Base-by-base conservation (phyloP, 75 land plant genomes). In the Larix kaempferi region DNA sequence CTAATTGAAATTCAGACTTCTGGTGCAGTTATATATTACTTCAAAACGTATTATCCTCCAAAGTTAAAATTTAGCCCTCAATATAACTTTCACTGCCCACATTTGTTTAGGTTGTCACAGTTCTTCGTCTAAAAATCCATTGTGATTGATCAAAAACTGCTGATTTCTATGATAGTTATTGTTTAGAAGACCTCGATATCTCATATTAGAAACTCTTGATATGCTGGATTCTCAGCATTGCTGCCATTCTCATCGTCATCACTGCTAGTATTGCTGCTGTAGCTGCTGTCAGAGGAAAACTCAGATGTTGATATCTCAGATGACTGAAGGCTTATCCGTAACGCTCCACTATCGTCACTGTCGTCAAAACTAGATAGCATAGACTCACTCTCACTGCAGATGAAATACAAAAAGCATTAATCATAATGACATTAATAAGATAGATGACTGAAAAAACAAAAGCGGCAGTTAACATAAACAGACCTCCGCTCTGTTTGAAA, bases 401-500 rank as follows among this genome's bases (percentile, higher is more conserved):
- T 84, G 82, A 69, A 66, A 16, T 29, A 52, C 15, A 11, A 39
- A 22, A 58, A 13, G n/a, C n/a, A 37, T 37, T 29, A 49, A 59
- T 41, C 41, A 29, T 55, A 57, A 10, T 2, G 4, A 26, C 2
- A 74, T 27, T 15, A 15, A 23, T 75, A 19, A 35, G 37, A 81
- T 63, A 57, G 11, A 22, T 41, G 35, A 2, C 29, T 22, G 15
- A 11, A n/a, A 29, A 62, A 22, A 8, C n/a, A 35, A 41, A 52
- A 22, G 22, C 25, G 75, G 6, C 25, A 71, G 49, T 60, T 66
- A 27, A 3, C 77, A 22, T 60, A 59, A 27, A 3, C 77, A 22
- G 74, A 87, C 92, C 92, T 86, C 78, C 81, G 81, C 72, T 89
- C 90, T 19, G 76, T 39, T 57, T 89, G 92, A 71, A 90, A 92